Conservation (phyloP, 371 early-diverging fungal species). For the Entomophthora muscae region DNA sequence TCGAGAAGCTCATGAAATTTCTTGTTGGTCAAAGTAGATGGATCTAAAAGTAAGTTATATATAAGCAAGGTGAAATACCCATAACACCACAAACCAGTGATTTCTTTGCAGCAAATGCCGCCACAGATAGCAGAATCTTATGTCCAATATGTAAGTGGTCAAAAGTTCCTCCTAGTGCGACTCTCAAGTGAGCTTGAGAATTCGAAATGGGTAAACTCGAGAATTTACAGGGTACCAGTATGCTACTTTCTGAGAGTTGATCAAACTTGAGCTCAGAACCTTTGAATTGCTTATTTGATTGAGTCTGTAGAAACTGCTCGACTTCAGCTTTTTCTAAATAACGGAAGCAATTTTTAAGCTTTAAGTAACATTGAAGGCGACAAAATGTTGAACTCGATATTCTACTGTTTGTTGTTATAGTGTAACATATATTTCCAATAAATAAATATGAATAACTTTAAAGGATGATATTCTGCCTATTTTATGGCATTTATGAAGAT, state of each 20-base stretch:
- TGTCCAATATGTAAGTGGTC: conserved; percentile 93
- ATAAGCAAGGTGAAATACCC: conserved; percentile 24
- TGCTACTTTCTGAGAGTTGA: neutral
- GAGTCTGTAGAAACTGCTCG: neutral
- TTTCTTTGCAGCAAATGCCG: conserved; percentile 40
- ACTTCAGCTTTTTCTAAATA: neutral
- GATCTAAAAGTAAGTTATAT: conserved; percentile 18
- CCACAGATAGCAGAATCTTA: conserved; percentile 72
- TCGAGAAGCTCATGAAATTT: conserved; percentile 47
- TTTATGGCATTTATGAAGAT: neutral
- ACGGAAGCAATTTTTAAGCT: neutral
- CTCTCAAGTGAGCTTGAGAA: neutral
- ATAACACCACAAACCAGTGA: conserved; percentile 59
- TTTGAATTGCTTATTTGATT: neutral
- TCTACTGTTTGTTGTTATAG: neutral
- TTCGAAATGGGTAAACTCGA: neutral
- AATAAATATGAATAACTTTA: neutral
- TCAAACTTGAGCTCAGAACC: neutral
- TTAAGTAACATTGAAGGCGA: neutral
- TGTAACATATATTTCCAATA: neutral
- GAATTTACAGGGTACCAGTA: neutral
- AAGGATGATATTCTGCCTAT: neutral
- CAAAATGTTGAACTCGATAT: neutral
- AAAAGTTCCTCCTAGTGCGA: conserved; percentile 87
- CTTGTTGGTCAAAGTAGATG: conserved; percentile 50